A percentile compares a stretch with the other conserved stretches of the same genome.
phyloP scores from a whole-genome alignment of 495 filamentous ascomycete species.

The Articulospora tetracladia region DNA sequence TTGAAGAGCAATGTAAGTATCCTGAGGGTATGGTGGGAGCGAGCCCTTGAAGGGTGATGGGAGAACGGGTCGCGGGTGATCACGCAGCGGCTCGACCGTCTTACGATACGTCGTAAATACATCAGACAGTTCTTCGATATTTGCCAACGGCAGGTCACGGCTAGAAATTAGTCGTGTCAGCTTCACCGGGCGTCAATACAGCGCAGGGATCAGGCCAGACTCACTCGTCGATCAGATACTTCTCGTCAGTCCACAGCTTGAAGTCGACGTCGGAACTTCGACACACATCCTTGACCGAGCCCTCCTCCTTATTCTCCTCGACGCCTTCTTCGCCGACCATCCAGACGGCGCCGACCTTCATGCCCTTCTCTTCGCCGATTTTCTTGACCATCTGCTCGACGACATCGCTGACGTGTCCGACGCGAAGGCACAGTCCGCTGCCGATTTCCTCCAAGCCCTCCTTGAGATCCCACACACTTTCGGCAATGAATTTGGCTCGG shows the following conservation, averaged over 20 bases:
- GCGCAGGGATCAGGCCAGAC: constrained; percentile 24
- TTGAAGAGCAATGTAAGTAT: constrained; percentile 46
- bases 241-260: constrained; percentile 62
- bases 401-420: constrained; percentile 52
- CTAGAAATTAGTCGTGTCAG: constrained; percentile 29
- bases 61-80: constrained; percentile 47
- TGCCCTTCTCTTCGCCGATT: constrained; percentile 20
- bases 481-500: constrained; percentile 61
- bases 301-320: constrained; percentile 62
- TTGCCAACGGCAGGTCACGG: constrained; percentile 48
- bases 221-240: constrained; percentile 72
- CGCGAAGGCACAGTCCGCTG: constrained; percentile 58
- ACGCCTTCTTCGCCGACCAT: constrained; percentile 61
- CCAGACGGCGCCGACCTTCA: constrained; percentile 59
- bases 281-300: constrained; percentile 43
- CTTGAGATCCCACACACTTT: constrained; percentile 67
- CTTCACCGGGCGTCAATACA: not conserved
- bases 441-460: constrained; percentile 46
- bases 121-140: constrained; percentile 53
- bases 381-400: constrained; percentile 44
- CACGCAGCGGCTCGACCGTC: constrained; percentile 57
- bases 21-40: constrained; percentile 50
- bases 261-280: constrained; percentile 46
- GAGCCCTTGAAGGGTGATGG: constrained; percentile 36
- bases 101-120: constrained; percentile 69